Conservation (phyloP, 352 stramenopile genomes). For the Phytophthora constricta region DNA sequence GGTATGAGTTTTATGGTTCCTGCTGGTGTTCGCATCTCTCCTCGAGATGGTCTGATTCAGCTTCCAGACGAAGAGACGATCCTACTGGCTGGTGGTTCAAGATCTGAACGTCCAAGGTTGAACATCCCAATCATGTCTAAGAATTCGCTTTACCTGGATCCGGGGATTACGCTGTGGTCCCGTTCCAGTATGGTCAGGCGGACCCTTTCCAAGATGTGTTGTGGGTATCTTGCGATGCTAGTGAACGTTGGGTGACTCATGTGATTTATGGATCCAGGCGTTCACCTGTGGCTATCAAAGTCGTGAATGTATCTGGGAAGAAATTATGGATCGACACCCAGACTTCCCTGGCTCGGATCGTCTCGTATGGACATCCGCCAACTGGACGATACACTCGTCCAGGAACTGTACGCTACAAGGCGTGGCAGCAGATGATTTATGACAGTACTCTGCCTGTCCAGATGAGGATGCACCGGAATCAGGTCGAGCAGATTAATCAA, state of each 20-base stretch:
- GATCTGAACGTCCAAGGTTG: background rate
- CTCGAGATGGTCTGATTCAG: conserved; percentile 5
- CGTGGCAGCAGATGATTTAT: conserved; percentile 2
- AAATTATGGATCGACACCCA: background rate
- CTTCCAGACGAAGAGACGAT: conserved; percentile 11
- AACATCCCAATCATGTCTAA: background rate
- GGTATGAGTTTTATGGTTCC: conserved; percentile 41
- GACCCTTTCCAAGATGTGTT: background rate
- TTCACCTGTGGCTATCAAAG: background rate
- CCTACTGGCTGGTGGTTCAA: background rate
- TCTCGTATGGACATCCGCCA: background rate
- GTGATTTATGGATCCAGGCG: background rate
- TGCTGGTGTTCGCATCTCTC: conserved; percentile 22
- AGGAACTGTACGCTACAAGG: background rate
- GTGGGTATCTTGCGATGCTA: background rate
- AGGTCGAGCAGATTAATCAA: background rate
- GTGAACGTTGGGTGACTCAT: background rate
- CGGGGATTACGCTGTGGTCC: background rate
- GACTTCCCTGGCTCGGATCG: background rate
- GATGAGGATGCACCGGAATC: background rate
- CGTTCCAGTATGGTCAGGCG: background rate
- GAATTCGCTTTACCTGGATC: background rate
- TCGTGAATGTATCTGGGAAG: background rate
- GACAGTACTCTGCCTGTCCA: background rate
- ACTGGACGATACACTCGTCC: background rate